phyloP scores from a whole-genome alignment of 2,329 filamentous ascomycete genomes.

The Penicillium rolfsii region DNA sequence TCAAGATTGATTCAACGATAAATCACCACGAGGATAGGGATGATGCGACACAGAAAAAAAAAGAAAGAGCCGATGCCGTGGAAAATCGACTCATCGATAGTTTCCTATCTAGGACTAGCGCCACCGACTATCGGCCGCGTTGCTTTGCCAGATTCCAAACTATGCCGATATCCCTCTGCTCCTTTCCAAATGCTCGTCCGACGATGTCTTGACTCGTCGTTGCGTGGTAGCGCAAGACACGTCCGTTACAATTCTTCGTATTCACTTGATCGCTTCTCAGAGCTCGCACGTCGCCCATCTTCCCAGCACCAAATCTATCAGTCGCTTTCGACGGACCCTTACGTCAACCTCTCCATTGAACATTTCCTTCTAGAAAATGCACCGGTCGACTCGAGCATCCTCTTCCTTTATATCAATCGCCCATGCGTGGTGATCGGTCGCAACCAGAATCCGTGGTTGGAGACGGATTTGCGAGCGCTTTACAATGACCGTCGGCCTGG shows the following conservation, averaged over 20 bases:
- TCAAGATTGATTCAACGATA: background rate
- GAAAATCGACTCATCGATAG: conserved; percentile 30
- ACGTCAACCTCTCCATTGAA: conserved; percentile 91
- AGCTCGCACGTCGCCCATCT: conserved; percentile 39
- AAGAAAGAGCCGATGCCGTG: conserved; percentile 2
- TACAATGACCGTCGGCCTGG: conserved; percentile 40
- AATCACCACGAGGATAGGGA: background rate
- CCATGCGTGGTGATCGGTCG: conserved; percentile 89
- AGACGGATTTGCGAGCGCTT: conserved; percentile 74
- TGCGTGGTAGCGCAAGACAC: conserved; percentile 14
- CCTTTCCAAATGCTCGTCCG: conserved; percentile 33
- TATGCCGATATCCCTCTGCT: conserved; percentile 4
- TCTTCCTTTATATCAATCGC: conserved; percentile 86
- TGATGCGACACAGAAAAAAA: conserved; percentile 13
- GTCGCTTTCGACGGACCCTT: conserved; percentile 72
- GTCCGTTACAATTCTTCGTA: conserved; percentile 38
- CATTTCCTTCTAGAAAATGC: conserved; percentile 81
- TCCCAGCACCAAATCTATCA: conserved; percentile 66
- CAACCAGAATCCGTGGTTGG: conserved; percentile 97
- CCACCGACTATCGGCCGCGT: conserved; percentile 31
- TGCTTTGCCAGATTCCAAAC: conserved; percentile 8
- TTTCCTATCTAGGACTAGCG: conserved; percentile 33
- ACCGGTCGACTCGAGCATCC: conserved; percentile 70
- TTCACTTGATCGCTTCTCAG: conserved; percentile 36
- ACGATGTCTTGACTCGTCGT: conserved; percentile 22